A percentile compares a stretch with the other conserved stretches of the same genome.
phyloP scores from a whole-genome alignment of 495 filamentous ascomycete genomes.

The Ramalina peruviana region DNA sequence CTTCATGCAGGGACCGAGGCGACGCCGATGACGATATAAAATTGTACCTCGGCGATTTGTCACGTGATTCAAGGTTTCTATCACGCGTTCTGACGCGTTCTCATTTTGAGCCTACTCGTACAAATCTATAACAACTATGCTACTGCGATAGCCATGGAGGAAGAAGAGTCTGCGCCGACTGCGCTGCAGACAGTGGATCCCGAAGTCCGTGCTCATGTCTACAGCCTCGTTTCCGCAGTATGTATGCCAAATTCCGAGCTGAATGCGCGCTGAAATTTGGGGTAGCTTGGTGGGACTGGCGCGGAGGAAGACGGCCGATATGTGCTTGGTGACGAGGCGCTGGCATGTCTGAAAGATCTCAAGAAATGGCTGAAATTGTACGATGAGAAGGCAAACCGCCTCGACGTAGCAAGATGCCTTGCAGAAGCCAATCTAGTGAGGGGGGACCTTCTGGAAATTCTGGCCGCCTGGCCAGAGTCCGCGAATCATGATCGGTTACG shows the following conservation, averaged over 20 bases:
- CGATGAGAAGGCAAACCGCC: constrained; percentile 84
- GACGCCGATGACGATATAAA: not conserved
- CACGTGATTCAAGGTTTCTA: not conserved
- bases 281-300: constrained; percentile 74
- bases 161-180: not conserved
- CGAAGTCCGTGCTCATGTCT: constrained; percentile 80
- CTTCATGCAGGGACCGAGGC: not conserved
- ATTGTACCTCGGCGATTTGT: not conserved
- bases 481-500: constrained; percentile 56
- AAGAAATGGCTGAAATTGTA: constrained; percentile 89
- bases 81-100: constrained; percentile 2
- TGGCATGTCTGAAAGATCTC: constrained; percentile 82
- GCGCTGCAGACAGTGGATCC: constrained; percentile 39
- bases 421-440: constrained; percentile 87
- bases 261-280: constrained; percentile 11
- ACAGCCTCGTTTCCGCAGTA: constrained; percentile 83
- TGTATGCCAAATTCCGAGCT: constrained; percentile 20
- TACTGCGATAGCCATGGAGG: not conserved
- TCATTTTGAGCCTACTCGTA: not conserved
- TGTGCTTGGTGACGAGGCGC: constrained; percentile 80
- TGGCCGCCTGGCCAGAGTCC: constrained; percentile 59
- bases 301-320: constrained; percentile 72
- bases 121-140: not conserved
- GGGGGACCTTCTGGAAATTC: constrained; percentile 78
- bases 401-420: constrained; percentile 89